Conservation (phyloP, 352 stramenopile species). For the Globisporangium echinulatum region DNA sequence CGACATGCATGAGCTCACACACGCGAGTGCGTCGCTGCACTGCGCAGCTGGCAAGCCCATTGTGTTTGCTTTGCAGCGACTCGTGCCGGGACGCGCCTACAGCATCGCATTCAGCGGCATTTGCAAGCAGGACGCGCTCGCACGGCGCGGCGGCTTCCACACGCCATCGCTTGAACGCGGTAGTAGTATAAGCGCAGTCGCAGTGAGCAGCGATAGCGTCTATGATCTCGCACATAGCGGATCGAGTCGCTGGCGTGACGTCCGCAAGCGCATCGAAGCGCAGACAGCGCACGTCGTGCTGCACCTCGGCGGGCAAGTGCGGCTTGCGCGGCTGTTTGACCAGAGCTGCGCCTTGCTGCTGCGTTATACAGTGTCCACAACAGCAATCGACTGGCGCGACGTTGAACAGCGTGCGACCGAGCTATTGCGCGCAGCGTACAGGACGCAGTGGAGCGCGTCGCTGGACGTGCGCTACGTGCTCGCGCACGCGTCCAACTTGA, state of each 20-base stretch:
- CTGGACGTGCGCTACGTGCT: constrained; percentile 44
- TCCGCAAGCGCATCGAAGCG: constrained; percentile 28
- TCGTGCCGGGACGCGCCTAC: constrained; percentile 54
- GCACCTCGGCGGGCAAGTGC: constrained; percentile 67
- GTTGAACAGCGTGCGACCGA: constrained; percentile 50
- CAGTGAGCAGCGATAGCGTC: constrained; percentile 47
- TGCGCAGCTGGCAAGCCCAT: constrained; percentile 26
- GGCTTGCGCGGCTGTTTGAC: constrained; percentile 64
- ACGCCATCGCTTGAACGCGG: constrained; percentile 36
- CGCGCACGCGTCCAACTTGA: constrained; percentile 63
- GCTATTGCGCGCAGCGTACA: constrained; percentile 53
- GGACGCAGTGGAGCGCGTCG: constrained; percentile 57
- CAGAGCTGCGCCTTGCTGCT: constrained; percentile 54
- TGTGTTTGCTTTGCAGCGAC: constrained; percentile 31
- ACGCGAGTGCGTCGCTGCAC: constrained; percentile 13
- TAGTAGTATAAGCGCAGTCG: constrained; percentile 20
- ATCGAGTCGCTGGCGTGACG: constrained; percentile 36
- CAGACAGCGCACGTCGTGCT: constrained; percentile 35
- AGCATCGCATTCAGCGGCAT: constrained; percentile 54
- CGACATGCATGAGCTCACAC: constrained; percentile 32
- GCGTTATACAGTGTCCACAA: constrained; percentile 22
- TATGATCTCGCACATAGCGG: constrained; percentile 39
- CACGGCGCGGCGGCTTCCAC: constrained; percentile 30
- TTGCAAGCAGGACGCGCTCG: constrained; percentile 23
- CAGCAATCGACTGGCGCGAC: constrained; percentile 22